phyloP scores from a whole-genome alignment of 2,329 filamentous ascomycete species.

The Daldinia sp. region DNA sequence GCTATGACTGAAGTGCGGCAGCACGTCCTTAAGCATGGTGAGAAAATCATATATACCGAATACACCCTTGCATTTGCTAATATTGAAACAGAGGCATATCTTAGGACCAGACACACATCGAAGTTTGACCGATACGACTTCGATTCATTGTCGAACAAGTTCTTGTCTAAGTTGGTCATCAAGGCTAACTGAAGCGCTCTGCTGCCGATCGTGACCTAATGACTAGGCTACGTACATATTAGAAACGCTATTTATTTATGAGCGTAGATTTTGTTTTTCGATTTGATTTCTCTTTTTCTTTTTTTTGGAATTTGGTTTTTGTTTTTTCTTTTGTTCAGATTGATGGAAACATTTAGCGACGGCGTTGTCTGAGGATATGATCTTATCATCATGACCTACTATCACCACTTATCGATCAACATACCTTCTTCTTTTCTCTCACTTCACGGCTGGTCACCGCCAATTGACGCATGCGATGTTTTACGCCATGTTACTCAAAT shows the following conservation, averaged over 20 bases:
- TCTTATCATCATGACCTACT: slow-evolving; percentile 49
- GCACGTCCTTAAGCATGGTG: slow-evolving; percentile 94
- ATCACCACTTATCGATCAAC: slow-evolving; percentile 45
- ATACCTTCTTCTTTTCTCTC: slow-evolving; percentile 46
- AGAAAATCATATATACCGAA: slow-evolving; percentile 54
- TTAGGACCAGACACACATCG: slow-evolving; percentile 81
- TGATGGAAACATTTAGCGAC: slow-evolving; percentile 58
- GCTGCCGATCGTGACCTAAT: slow-evolving; percentile 24
- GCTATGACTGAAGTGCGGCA: slow-evolving; percentile 95
- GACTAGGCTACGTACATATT: slow-evolving; percentile 11
- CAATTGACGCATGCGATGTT: slow-evolving; percentile 49
- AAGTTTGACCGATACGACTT: slow-evolving; percentile 94
- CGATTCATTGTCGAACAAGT: slow-evolving; percentile 96
- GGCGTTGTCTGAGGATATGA: slow-evolving; percentile 58
- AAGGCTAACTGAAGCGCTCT: slow-evolving; percentile 77
- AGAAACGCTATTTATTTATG: slow-evolving; percentile 26
- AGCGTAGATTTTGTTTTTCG: slow-evolving; percentile 27
- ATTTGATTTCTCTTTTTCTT: slow-evolving; percentile 45
- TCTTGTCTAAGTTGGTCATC: slow-evolving; percentile 95
- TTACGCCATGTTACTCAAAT: slow-evolving; percentile 50
- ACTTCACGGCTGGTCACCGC: slow-evolving; percentile 51
- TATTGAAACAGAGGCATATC: slow-evolving; percentile 78
- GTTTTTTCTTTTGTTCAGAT: slow-evolving; percentile 51
- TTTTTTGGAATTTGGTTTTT: slow-evolving; percentile 43
- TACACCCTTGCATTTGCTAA: slow-evolving; percentile 54